These are phyloP conservation scores for Plectosphaerella cucumerina DNA, from an alignment of 2,329 filamentous ascomycete species.

Conservation along the genomic window DNA sequence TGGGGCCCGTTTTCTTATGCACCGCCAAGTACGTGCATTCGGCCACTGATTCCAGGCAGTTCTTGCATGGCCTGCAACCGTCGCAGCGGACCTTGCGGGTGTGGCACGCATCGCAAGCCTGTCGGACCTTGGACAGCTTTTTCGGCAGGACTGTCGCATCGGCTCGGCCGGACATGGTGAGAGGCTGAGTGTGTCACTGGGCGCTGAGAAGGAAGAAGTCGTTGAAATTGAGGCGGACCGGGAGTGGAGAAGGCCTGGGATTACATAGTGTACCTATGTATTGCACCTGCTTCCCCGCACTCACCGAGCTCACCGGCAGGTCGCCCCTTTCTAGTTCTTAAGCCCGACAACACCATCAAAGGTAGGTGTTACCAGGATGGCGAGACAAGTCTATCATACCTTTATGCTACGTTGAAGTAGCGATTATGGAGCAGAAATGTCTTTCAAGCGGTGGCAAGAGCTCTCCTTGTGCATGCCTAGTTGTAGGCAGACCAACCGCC, in stretches of 20 bases:
- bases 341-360: neutral
- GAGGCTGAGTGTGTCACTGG: no score
- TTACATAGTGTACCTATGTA: neutral
- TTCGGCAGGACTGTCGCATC: neutral
- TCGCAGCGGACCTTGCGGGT: constrained; percentile 23
- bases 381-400: neutral
- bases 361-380: no score
- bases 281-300: neutral
- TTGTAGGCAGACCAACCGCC: no score
- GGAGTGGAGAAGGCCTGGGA: neutral
- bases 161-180: neutral
- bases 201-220: no score
- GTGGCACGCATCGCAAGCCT: constrained; percentile 26
- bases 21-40: constrained; percentile 23
- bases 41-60: constrained; percentile 13
- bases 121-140: constrained; percentile 13
- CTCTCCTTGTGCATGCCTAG: no score
- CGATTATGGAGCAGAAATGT: no score
- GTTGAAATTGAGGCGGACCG: no score
- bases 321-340: neutral
- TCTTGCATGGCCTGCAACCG: constrained; percentile 19
- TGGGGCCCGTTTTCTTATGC: constrained; percentile 25
- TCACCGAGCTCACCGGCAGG: neutral
- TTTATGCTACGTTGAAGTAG: no score
- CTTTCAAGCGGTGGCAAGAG: no score